phyloP scores from a whole-genome alignment of 1,284 basidiomycete genomes.

The Leccinum fallax region DNA sequence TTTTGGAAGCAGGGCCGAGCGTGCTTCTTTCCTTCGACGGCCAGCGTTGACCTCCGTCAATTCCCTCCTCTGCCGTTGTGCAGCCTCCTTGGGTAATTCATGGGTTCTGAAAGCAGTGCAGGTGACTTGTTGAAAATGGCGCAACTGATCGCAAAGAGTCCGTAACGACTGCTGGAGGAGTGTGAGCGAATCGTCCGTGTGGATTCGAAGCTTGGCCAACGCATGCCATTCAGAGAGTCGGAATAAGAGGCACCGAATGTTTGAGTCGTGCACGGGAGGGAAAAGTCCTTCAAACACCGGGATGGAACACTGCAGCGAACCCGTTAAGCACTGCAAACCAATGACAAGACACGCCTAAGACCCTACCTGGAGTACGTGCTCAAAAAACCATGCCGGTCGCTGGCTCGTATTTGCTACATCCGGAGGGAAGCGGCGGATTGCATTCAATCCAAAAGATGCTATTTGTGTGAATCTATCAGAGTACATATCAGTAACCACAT shows the following conservation, averaged over 20 bases:
- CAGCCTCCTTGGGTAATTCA: neutral
- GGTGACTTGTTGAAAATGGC: neutral
- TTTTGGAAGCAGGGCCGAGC: neutral
- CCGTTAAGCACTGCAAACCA: neutral
- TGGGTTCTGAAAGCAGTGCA: neutral
- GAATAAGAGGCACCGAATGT: neutral
- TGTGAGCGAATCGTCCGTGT: neutral
- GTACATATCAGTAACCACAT: too few relatives aligned
- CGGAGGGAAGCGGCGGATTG: neutral
- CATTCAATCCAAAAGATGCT: neutral
- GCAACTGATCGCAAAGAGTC: neutral
- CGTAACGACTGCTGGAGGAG: neutral
- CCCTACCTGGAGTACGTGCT: neutral
- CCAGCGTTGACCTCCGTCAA: neutral
- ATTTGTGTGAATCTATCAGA: neutral
- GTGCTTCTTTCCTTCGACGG: neutral
- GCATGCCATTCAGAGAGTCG: neutral
- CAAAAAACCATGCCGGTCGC: neutral
- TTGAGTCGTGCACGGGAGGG: neutral
- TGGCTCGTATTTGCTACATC: neutral
- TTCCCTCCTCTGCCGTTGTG: neutral
- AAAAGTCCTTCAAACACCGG: neutral
- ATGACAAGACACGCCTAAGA: neutral
- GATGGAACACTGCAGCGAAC: neutral
- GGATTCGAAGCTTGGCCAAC: neutral